A percentile compares a stretch with the other conserved stretches of the same genome.
phyloP scores from a whole-genome alignment of 2,329 filamentous ascomycete genomes.

The Orbilia ellipsospora region DNA sequence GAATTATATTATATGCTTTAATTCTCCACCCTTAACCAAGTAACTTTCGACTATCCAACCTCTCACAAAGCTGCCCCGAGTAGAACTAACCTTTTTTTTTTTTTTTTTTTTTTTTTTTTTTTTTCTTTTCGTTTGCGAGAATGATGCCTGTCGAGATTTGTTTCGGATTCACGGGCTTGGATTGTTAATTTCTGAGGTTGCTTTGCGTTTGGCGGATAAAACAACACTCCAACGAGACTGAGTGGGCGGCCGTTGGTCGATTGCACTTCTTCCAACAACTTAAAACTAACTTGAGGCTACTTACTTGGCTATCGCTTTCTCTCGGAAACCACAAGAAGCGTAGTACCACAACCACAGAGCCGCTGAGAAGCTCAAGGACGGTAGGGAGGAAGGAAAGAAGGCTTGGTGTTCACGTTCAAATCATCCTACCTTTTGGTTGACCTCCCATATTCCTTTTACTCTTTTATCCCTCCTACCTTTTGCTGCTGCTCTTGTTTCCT shows the following conservation, averaged over 20 bases:
- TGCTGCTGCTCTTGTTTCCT: no score
- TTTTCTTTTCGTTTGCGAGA: neutral
- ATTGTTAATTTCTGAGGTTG: neutral
- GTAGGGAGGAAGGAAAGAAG: neutral
- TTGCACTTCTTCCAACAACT: no score
- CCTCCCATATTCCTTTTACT: neutral
- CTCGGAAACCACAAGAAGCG: slow-evolving; percentile 14
- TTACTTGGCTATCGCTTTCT: slow-evolving; percentile 11
- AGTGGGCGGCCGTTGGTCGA: no score
- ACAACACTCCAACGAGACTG: slow-evolving; percentile 13
- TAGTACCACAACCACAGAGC: neutral
- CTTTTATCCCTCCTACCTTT: no score
- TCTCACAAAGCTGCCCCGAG: no score
- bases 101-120: no score
- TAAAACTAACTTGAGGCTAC: no score
- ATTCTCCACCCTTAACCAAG: slow-evolving; percentile 14
- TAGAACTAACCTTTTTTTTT: no score
- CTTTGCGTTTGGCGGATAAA: slow-evolving; percentile 13
- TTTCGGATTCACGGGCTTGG: slow-evolving; percentile 4
- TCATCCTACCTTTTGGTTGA: no score
- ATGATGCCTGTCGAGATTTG: slow-evolving; percentile 3
- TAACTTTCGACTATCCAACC: neutral
- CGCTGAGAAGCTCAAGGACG: neutral
- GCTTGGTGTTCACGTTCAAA: no score
- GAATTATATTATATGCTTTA: slow-evolving; percentile 1